Evolutionary conservation across 163 green algal genomes (phyloP), one percentile per base, ranked within the genome.

Genomic region (Trebouxia gelatinosa): DNA sequence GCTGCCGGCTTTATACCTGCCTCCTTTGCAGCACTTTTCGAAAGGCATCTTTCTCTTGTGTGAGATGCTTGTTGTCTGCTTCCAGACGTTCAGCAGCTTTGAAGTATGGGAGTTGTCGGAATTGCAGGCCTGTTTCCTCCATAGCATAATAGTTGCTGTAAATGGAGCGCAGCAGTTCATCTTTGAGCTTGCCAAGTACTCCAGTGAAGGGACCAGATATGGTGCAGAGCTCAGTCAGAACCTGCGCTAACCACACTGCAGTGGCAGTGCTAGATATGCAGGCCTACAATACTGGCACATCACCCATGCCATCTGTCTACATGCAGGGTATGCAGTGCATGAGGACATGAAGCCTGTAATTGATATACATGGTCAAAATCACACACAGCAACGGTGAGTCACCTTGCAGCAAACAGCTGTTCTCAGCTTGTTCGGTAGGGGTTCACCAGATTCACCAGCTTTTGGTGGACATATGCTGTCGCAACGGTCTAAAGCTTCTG

Each of bases 371-470:
- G n/a, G n/a, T n/a, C n/a, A n/a, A n/a, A n/a, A n/a, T n/a, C n/a
- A n/a, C n/a, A n/a, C n/a, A n/a, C n/a, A n/a, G n/a, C n/a, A n/a
- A n/a, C n/a, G n/a, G n/a, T n/a, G n/a, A n/a, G n/a, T 40, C 38
- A 46, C 75, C 75, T 74, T 74, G 61, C 75, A 80, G 46, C 75
- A 74, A 3, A 80, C 62, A 54, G 75, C 75, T 65, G 75, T 80
- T 2, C 75, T 51, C 31, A 80, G 40, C 43, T 51, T 62, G 62
- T 80, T 68, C 34, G 75, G 75, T 9, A 48, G 61, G 4, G 50
- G 39, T n/a, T 74, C 31, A 28, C 61, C 75, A 40, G 31, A 28
- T 28, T 75, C 46, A 39, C 26, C 28, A 38, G 43, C 28, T 39
- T 64, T n/a, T 35, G 57, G 74, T 6, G 74, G 57, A 21, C 34